A percentile compares a stretch with the other conserved stretches of the same genome.
Evolutionary conservation across 495 filamentous ascomycete species (phyloP).

Genomic region (Neurospora sp.): DNA sequence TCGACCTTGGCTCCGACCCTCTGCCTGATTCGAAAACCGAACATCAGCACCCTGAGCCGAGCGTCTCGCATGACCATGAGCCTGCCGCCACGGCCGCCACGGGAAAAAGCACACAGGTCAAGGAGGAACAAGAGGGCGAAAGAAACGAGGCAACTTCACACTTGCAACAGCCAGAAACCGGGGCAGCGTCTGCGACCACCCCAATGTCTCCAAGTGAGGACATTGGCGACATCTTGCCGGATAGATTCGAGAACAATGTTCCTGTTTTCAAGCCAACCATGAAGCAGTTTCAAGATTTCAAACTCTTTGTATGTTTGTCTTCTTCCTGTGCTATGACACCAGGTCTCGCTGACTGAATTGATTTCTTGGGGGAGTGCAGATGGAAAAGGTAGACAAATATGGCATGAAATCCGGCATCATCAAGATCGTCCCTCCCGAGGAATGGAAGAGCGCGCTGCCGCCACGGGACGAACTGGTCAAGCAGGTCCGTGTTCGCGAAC

Average conservation of each 20-base stretch:
- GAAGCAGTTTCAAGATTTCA: constrained; percentile 88
- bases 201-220: constrained; percentile 32
- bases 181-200: not conserved
- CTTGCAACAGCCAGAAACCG: not conserved
- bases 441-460: constrained; percentile 80
- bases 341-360: not conserved
- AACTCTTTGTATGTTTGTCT: constrained; percentile 51
- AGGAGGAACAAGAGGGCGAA: constrained; percentile 21
- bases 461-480: constrained; percentile 77
- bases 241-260: constrained; percentile 82
- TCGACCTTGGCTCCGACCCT: constrained; percentile 3
- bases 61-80: not conserved
- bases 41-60: constrained; percentile 1
- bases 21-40: not conserved
- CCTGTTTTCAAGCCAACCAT: constrained; percentile 94
- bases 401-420: constrained; percentile 96
- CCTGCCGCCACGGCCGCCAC: constrained; percentile 15
- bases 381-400: constrained; percentile 80
- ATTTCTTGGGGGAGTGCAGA: constrained; percentile 23
- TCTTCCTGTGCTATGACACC: not conserved
- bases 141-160: not conserved
- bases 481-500: constrained; percentile 85
- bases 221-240: constrained; percentile 64
- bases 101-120: constrained; percentile 18
- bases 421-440: constrained; percentile 86